Conservation (phyloP, 129 eudicot species). For the Artemisia argyi region DNA sequence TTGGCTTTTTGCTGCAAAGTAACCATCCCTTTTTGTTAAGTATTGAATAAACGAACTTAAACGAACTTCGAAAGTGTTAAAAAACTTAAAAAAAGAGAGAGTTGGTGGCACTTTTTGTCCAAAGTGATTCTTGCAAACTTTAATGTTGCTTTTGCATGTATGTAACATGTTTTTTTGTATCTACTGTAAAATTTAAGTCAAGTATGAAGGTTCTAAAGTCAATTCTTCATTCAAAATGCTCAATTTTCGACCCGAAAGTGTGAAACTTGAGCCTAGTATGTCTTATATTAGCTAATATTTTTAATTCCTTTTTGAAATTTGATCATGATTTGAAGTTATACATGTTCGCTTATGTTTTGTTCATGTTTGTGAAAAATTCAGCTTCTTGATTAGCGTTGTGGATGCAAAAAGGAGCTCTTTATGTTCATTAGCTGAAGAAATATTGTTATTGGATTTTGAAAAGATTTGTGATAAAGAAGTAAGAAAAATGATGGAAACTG, state of each 20-base stretch:
- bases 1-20: not conserved
- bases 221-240: not conserved
- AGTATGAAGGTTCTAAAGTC: conserved; percentile 11
- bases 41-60: not conserved
- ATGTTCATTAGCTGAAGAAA: conserved; percentile 22
- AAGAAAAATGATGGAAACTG: conserved; percentile 64
- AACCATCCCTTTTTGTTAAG: not conserved
- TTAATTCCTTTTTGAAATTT: not conserved
- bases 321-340: not conserved
- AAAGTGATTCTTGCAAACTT: conserved; percentile 3
- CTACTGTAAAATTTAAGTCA: not conserved
- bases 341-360: conserved; percentile 1
- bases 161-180: not conserved
- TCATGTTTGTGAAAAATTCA: not conserved
- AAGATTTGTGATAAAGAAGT: conserved; percentile 13
- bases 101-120: conserved; percentile 23
- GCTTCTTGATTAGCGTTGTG: conserved; percentile 15
- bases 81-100: not conserved
- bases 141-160: conserved; percentile 3
- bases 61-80: not conserved
- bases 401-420: not conserved
- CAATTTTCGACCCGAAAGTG: not conserved
- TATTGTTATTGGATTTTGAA: not conserved
- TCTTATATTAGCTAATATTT: not conserved
- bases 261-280: not conserved